A percentile compares a stretch with the other conserved stretches of the same genome.
Evolutionary conservation across 1,284 basidiomycete genomes (phyloP).

Genomic region (Vanrija pseudolonga): DNA sequence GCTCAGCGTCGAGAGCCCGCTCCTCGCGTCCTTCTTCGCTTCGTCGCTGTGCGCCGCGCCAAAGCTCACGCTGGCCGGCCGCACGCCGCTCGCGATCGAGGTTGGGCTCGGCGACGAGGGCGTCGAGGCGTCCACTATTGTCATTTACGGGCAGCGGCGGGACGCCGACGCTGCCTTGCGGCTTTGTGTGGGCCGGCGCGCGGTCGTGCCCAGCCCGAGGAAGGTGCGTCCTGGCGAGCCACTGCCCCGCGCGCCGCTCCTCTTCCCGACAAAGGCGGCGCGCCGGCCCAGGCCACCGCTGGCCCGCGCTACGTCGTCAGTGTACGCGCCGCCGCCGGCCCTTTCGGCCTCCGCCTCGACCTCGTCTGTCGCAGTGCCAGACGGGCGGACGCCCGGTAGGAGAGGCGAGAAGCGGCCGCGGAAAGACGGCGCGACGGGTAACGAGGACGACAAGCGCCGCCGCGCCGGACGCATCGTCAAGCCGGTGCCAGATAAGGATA

Average conservation of each 20-base stretch:
- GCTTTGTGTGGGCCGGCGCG: constrained; percentile 32
- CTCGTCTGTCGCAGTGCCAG: constrained; percentile 11
- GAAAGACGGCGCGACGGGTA: constrained; percentile 44
- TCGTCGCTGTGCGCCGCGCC: constrained; percentile 30
- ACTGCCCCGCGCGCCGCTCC: constrained; percentile 42
- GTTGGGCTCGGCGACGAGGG: constrained; percentile 47
- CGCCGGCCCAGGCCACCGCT: constrained; percentile 27
- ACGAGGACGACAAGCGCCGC: constrained; percentile 24
- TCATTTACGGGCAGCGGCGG: constrained; percentile 16
- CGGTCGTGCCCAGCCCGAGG: constrained; percentile 24
- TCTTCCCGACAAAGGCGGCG: constrained; percentile 31
- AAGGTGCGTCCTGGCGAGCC: constrained; percentile 48
- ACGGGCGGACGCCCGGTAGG: constrained; percentile 36
- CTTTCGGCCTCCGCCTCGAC: neutral
- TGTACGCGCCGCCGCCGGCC: constrained; percentile 40
- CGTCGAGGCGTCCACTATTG: constrained; percentile 9
- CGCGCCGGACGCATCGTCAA: constrained; percentile 28
- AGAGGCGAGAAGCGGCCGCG: too few relatives aligned
- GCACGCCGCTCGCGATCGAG: constrained; percentile 34
- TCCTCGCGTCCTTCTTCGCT: constrained; percentile 40
- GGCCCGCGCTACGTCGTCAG: constrained; percentile 26
- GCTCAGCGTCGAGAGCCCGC: constrained; percentile 24
- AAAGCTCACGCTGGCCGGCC: constrained; percentile 26
- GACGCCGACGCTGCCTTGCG: constrained; percentile 9
- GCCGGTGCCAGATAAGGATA: constrained; percentile 3